A percentile compares a stretch with the other conserved stretches of the same genome.
Evolutionary conservation across 2,329 filamentous ascomycete species (phyloP).

Genomic region (Exutisphaerella laricina): DNA sequence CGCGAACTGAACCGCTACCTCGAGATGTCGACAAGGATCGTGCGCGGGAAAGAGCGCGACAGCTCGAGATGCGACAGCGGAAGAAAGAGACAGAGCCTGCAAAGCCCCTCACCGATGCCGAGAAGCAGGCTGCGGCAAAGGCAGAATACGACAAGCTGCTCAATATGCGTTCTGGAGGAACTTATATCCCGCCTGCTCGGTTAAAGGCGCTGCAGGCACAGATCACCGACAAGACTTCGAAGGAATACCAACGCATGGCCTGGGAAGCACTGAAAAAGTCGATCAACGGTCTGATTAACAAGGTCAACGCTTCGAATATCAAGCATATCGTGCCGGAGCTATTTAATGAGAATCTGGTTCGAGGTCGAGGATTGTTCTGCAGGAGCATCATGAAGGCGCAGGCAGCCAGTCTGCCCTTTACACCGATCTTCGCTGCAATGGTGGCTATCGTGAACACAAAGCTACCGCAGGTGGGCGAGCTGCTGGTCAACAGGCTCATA

Average conservation of each 20-base stretch:
- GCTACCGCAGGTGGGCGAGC: conserved; percentile 85
- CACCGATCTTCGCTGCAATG: conserved; percentile 93
- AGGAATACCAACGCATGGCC: conserved; percentile 97
- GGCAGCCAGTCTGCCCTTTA: conserved; percentile 90
- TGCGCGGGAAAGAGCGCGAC: conserved; percentile 49
- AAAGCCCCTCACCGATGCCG: conserved; percentile 63
- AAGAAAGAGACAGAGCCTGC: conserved; percentile 39
- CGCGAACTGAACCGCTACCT: conserved; percentile 37
- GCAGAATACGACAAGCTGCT: conserved; percentile 90
- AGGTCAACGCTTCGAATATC: conserved; percentile 97
- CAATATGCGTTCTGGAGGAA: conserved; percentile 88
- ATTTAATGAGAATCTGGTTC: conserved; percentile 88
- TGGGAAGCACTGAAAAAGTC: conserved; percentile 99
- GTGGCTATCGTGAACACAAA: conserved; percentile 97
- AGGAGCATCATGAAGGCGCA: conserved; percentile 98
- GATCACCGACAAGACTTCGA: conserved; percentile 92
- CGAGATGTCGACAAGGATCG: conserved; percentile 46
- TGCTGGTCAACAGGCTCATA: conserved; percentile 77
- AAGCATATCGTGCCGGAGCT: conserved; percentile 95
- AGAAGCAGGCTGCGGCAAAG: conserved; percentile 82
- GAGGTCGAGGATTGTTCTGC: conserved; percentile 88
- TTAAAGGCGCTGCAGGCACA: conserved; percentile 89
- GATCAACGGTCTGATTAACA: conserved; percentile 98
- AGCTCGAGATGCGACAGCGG: conserved; percentile 42
- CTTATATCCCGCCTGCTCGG: conserved; percentile 89